Evolutionary conservation across 331 rosid species (phyloP).

Genomic region (Acacia pycnantha): DNA sequence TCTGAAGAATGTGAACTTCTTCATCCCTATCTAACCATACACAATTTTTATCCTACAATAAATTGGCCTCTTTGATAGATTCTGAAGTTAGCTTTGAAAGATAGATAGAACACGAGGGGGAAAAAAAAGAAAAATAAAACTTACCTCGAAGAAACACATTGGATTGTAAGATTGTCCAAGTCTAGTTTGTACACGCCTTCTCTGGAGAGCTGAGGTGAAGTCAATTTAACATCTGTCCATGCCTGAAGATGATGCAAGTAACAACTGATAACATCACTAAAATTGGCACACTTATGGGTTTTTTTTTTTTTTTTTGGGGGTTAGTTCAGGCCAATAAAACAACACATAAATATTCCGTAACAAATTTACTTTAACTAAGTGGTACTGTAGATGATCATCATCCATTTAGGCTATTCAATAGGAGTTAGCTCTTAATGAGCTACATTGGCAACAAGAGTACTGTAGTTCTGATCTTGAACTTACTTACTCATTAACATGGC

Average conservation of each 20-base stretch:
- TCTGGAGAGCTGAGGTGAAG: slow-evolving; percentile 90
- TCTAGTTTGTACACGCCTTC: slow-evolving; percentile 69
- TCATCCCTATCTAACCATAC: slow-evolving; percentile 4
- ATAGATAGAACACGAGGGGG: background rate
- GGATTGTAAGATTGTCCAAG: slow-evolving; percentile 53
- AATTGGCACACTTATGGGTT: no score
- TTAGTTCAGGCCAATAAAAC: background rate
- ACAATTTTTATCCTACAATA: background rate
- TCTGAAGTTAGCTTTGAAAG: background rate
- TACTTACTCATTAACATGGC: background rate
- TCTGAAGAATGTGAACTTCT: background rate
- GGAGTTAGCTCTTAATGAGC: background rate
- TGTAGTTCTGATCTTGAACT: background rate
- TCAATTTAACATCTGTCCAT: slow-evolving; percentile 81
- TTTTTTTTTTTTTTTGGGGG: background rate
- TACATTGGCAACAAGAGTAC: background rate
- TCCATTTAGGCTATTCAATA: background rate
- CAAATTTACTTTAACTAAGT: background rate
- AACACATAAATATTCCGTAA: background rate
- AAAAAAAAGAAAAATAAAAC: slow-evolving; percentile 46
- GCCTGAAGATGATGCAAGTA: slow-evolving; percentile 44
- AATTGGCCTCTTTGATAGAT: slow-evolving; percentile 5
- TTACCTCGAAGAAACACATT: slow-evolving; percentile 66
- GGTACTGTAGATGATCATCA: background rate
- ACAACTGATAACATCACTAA: background rate